Evolutionary conservation across 2,329 filamentous ascomycete species (phyloP).

Genomic region (Aspergillus niger): DNA sequence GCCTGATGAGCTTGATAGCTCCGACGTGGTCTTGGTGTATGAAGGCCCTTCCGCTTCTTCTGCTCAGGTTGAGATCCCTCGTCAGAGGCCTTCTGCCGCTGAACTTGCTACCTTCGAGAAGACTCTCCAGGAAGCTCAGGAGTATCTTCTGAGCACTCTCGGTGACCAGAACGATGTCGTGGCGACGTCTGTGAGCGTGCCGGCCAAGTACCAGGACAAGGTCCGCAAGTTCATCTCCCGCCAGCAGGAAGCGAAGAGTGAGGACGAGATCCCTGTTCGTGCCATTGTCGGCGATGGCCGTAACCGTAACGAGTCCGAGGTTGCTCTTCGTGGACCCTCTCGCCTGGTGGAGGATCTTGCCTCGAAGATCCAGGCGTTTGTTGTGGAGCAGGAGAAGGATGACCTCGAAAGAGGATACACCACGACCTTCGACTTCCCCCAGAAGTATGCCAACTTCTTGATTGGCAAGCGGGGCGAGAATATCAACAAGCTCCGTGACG

Average conservation of each 20-base stretch:
- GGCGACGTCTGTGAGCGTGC: slow-evolving; percentile 56
- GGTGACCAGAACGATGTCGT: slow-evolving; percentile 59
- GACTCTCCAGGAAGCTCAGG: slow-evolving; percentile 60
- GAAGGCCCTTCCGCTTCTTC: slow-evolving; percentile 48
- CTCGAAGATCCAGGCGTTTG: slow-evolving; percentile 73
- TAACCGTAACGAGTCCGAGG: slow-evolving; percentile 43
- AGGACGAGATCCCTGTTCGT: slow-evolving; percentile 59
- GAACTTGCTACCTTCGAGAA: slow-evolving; percentile 60
- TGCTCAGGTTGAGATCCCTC: slow-evolving; percentile 56
- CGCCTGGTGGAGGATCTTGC: slow-evolving; percentile 71
- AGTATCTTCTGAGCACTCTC: slow-evolving; percentile 56
- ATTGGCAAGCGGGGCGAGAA: slow-evolving; percentile 69
- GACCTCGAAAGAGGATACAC: slow-evolving; percentile 92
- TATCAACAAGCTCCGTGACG: slow-evolving; percentile 68
- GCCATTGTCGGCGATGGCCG: slow-evolving; percentile 50
- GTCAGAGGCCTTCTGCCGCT: slow-evolving; percentile 56
- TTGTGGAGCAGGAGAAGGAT: slow-evolving; percentile 85
- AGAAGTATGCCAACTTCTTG: slow-evolving; percentile 88
- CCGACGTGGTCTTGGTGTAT: slow-evolving; percentile 53
- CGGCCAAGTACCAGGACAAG: slow-evolving; percentile 65
- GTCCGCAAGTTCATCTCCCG: slow-evolving; percentile 60
- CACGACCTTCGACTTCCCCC: slow-evolving; percentile 85
- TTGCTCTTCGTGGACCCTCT: slow-evolving; percentile 76
- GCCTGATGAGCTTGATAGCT: slow-evolving; percentile 47
- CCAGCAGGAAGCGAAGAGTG: slow-evolving; percentile 54